Base-by-base conservation (phyloP, 1,284 basidiomycete genomes). In the Marasmius oreades region DNA sequence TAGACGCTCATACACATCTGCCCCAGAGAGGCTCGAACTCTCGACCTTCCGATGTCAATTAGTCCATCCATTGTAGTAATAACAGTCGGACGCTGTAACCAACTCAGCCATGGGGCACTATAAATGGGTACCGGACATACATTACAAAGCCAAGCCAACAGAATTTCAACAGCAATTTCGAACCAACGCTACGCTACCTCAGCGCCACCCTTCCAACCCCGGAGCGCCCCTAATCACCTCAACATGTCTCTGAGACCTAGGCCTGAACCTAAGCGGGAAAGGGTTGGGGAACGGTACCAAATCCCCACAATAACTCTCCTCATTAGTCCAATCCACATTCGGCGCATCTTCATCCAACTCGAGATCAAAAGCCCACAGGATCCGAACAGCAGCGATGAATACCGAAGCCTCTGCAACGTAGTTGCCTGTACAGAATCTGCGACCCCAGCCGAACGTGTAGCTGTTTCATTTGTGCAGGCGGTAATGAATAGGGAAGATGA, bases 41-140 rank as follows among this genome's bases (percentile, higher is more conserved):
- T n/a, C n/a, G n/a, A n/a, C n/a, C n/a, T n/a, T n/a, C n/a, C n/a
- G n/a, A n/a, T n/a, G n/a, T n/a, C n/a, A n/a, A n/a, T n/a, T n/a
- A n/a, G n/a, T n/a, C n/a, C n/a, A n/a, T n/a, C n/a, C n/a, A n/a
- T n/a, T n/a, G n/a, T n/a, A n/a, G n/a, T n/a, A n/a, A 5, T 83
- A 86, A 86, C 85, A 86, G 84, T 87, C 85, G 85, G 82, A 87
- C 85, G 84, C 85, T 85, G 78, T 86, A 79, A 86, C 84, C 85
- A 86, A 84, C 85, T 86, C 77, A 86, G 84, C 85, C 85, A 87
- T 78, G 85, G 85, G 84, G 84, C 85, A 86, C 5, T n/a, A n/a
- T n/a, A n/a, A n/a, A n/a, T n/a, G n/a, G n/a, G n/a, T n/a, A n/a
- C n/a, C n/a, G n/a, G n/a, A n/a, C n/a, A n/a, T n/a, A n/a, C n/a